Evolutionary conservation across 306 rosid species (phyloP).

Genomic region (Malus fusca): DNA sequence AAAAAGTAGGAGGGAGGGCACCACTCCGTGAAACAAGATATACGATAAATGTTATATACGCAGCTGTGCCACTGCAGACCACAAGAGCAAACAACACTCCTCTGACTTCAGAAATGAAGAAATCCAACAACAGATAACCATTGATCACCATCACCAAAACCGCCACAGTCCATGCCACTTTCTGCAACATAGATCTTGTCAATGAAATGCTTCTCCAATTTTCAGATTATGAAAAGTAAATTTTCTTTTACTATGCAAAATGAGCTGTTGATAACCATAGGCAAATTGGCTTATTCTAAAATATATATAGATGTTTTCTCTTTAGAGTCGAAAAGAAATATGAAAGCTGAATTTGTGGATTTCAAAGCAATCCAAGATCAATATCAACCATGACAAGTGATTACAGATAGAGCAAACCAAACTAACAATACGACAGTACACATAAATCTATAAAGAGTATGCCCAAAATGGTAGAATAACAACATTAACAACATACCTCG

Average conservation of each 20-base stretch:
- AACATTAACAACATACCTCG: slow-evolving; percentile 41
- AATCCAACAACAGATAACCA: slow-evolving; percentile 72
- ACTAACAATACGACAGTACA: neutral
- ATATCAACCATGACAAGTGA: neutral
- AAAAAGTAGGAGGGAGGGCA: slow-evolving; percentile 45
- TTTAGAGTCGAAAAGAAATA: neutral
- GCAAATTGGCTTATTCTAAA: neutral
- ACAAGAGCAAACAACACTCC: slow-evolving; percentile 43
- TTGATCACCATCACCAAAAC: slow-evolving; percentile 68
- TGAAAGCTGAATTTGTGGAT: neutral
- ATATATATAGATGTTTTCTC: neutral
- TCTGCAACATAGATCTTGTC: slow-evolving; percentile 33
- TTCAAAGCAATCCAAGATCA: neutral
- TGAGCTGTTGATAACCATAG: neutral
- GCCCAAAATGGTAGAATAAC: neutral
- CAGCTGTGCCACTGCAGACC: slow-evolving; percentile 48
- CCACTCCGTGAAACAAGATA: slow-evolving; percentile 59
- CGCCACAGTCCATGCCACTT: slow-evolving; percentile 79
- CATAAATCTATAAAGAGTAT: neutral
- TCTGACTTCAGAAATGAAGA: slow-evolving; percentile 55
- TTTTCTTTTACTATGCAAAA: neutral
- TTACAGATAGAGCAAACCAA: neutral
- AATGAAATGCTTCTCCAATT: neutral
- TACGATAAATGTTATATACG: slow-evolving; percentile 49
- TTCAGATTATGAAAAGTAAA: neutral